These are phyloP conservation scores for Bauhinia variegata DNA, from an alignment of 306 rosid species.

Conservation along the genomic window DNA sequence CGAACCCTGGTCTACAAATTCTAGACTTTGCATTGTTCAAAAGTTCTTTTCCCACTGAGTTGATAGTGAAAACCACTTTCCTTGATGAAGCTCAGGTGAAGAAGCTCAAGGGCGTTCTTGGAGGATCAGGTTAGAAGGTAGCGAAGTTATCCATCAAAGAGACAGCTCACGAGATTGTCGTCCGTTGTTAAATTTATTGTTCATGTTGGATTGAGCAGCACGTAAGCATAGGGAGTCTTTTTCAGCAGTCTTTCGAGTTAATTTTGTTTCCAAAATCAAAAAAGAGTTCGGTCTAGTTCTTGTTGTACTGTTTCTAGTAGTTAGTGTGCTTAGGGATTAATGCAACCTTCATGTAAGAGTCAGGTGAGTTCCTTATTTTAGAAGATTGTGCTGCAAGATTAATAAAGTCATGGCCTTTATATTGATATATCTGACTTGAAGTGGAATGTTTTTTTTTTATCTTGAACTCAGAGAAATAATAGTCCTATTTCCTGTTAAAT, in stretches of 20 bases:
- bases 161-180: background rate
- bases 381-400: background rate
- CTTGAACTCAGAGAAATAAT: background rate
- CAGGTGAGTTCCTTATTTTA: background rate
- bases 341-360: background rate
- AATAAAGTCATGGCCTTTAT: no score
- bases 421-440: background rate
- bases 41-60: conserved; percentile 63
- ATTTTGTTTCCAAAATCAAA: no score
- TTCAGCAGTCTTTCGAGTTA: background rate
- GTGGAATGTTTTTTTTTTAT: background rate
- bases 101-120: conserved; percentile 90
- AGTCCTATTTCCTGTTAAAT: no score
- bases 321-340: background rate
- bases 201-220: conserved; percentile 18
- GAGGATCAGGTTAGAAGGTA: conserved; percentile 55
- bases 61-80: conserved; percentile 58
- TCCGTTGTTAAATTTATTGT: conserved; percentile 17
- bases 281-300: background rate
- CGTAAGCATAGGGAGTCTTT: conserved; percentile 22
- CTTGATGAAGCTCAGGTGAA: conserved; percentile 59
- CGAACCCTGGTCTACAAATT: conserved; percentile 76
- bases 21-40: conserved; percentile 71
- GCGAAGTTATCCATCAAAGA: background rate
- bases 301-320: conserved; percentile 10